Evolutionary conservation across 768 basidiomycete genomes (phyloP).

Genomic region (Mycena amicta): DNA sequence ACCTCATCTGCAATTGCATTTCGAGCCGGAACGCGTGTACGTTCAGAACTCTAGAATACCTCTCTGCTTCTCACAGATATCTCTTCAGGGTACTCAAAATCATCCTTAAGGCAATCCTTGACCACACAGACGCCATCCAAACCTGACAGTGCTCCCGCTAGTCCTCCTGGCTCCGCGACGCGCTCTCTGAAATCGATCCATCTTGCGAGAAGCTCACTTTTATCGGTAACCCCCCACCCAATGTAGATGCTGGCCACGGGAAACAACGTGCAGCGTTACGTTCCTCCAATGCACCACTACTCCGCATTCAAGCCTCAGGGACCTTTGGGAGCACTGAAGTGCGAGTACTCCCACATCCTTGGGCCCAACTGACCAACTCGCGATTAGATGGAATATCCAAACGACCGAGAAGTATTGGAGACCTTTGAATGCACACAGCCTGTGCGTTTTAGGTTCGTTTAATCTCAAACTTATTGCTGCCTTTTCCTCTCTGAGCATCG

Average conservation of each 20-base stretch:
- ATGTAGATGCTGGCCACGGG: slow-evolving; percentile 20
- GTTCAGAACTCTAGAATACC: slow-evolving; percentile 24
- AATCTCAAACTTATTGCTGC: background rate
- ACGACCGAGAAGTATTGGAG: slow-evolving; percentile 88
- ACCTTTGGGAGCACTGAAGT: slow-evolving; percentile 88
- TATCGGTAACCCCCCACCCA: slow-evolving; percentile 66
- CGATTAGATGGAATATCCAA: slow-evolving; percentile 91
- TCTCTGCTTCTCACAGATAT: too few relatives aligned
- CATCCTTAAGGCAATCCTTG: slow-evolving; percentile 70
- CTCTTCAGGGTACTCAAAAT: slow-evolving; percentile 67
- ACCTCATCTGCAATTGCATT: slow-evolving; percentile 76
- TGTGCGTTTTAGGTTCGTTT: slow-evolving; percentile 69
- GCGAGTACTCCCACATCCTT: slow-evolving; percentile 8
- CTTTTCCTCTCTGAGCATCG: too few relatives aligned
- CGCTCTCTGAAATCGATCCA: slow-evolving; percentile 87
- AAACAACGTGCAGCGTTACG: slow-evolving; percentile 28
- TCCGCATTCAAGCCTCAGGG: slow-evolving; percentile 81
- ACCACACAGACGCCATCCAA: background rate
- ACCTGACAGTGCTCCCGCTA: slow-evolving; percentile 24
- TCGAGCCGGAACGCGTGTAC: slow-evolving; percentile 68
- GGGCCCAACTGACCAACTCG: slow-evolving; percentile 2
- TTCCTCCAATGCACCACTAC: slow-evolving; percentile 51
- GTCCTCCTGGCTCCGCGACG: slow-evolving; percentile 94
- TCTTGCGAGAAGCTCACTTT: slow-evolving; percentile 86
- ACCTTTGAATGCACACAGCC: slow-evolving; percentile 76